Conservation (phyloP, 1,139 yeast genomes). For the Arxiozyma bovina region DNA sequence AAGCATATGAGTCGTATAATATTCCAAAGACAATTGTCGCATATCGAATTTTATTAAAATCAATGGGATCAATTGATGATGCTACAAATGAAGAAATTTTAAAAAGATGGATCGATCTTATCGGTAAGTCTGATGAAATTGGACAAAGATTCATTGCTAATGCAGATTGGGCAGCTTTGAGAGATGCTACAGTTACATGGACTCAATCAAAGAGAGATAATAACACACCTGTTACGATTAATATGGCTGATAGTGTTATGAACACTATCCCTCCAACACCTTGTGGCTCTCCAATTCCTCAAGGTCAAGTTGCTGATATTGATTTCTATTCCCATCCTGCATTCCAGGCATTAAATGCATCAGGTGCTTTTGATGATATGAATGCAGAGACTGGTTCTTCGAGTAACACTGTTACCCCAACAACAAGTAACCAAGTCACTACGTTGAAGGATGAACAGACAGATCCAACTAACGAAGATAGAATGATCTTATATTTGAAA, state of each 20-base stretch:
- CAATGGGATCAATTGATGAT: slow-evolving; percentile 54
- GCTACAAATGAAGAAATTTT: slow-evolving; percentile 49
- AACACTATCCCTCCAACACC: slow-evolving; percentile 14
- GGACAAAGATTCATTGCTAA: slow-evolving; percentile 58
- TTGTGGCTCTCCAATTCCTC: slow-evolving; percentile 10
- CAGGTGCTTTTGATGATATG: slow-evolving; percentile 32
- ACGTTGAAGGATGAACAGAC: slow-evolving; percentile 3
- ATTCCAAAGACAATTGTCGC: slow-evolving; percentile 62
- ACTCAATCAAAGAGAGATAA: slow-evolving; percentile 21
- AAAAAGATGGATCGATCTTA: slow-evolving; percentile 52
- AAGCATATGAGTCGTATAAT: slow-evolving; percentile 50
- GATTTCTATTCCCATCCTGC: slow-evolving; percentile 30
- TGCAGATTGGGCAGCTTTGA: slow-evolving; percentile 82
- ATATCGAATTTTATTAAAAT: slow-evolving; percentile 66
- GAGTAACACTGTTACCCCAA: slow-evolving; percentile 7
- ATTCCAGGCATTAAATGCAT: slow-evolving; percentile 32
- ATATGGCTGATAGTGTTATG: slow-evolving; percentile 6
- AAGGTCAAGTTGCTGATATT: slow-evolving; percentile 16
- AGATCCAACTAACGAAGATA: slow-evolving; percentile 28
- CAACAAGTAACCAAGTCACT: slow-evolving; percentile 7
- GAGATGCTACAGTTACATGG: slow-evolving; percentile 62
- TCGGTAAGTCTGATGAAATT: slow-evolving; percentile 44
- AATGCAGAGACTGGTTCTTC: slow-evolving; percentile 8
- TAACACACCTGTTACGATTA: slow-evolving; percentile 7
- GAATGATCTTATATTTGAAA: slow-evolving; percentile 50